Base-by-base conservation (phyloP, 345 rosid species). In the Adansonia digitata region DNA sequence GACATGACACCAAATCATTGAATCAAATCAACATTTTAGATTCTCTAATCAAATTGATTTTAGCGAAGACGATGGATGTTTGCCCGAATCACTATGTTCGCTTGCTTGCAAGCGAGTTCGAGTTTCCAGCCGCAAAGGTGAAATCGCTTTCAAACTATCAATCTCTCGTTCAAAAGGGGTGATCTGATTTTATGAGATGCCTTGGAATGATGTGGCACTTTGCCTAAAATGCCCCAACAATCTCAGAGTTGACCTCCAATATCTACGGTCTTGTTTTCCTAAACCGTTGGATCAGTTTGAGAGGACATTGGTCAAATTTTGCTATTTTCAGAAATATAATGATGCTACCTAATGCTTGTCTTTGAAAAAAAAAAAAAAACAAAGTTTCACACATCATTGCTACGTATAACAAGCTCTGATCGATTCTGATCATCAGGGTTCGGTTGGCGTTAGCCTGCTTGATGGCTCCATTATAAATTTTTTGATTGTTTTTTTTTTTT, bases 401-500 rank as follows among this genome's bases (percentile, higher is more conserved):
- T 2, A 55, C 12, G 4, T 57, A 9, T n/a, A 60, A 14, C 34
- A 31, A 31, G 26, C 45, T 12, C 2, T 69, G 51, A 10, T n/a
- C 24, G 15, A 20, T n/a, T 20, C 8, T 4, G 69, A 18, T 64
- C 46, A n/a, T n/a, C 14, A 4, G 48, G 53, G 39, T 27, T 27
- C 26, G 71, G 34, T 67, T 45, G 71, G 71, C 5, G 64, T 74
- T 68, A 46, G 66, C 31, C 52, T n/a, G 42, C 45, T 27, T 18
- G 63, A 76, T 62, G 55, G 63, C 69, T 76, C 77, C 72, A 74
- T 20, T 24, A 72, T 73, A 82, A 79, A 78, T 37, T 72, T 74
- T 79, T 17, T 43, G n/a, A 45, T 8, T 53, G 77, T n/a, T n/a
- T n/a, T n/a, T n/a, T n/a, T n/a, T n/a, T n/a, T n/a, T n/a, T n/a